These are phyloP conservation scores for Triglochin maritima DNA, from an alignment of 106 monocot genomes.

Conservation along the genomic window DNA sequence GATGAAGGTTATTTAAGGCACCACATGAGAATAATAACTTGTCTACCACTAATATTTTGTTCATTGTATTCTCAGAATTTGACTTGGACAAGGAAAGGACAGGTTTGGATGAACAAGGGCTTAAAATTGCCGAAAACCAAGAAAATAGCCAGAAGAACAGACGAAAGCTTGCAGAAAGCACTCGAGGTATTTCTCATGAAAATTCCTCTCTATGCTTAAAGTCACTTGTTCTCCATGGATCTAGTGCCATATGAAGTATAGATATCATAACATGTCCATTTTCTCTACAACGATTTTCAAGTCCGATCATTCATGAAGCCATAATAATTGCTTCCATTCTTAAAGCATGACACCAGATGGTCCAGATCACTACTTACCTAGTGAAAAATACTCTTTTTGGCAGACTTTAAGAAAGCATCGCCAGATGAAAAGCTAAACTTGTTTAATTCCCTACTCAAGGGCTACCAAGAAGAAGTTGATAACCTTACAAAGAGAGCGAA, in stretches of 20 bases:
- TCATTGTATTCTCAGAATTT: constrained; percentile 42
- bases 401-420: constrained; percentile 98
- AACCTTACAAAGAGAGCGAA: constrained; percentile 99
- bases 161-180: constrained; percentile 85
- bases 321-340: too few species aligned
- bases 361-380: too few species aligned
- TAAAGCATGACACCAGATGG: too few species aligned
- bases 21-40: not conserved
- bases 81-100: constrained; percentile 95
- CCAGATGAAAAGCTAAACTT: constrained; percentile 81
- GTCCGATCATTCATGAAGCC: not conserved
- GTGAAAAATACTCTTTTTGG: not conserved
- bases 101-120: constrained; percentile 86
- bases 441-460: constrained; percentile 84
- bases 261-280: too few species aligned
- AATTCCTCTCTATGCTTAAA: not conserved
- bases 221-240: not conserved
- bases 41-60: not conserved
- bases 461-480: constrained; percentile 99
- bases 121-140: constrained; percentile 97
- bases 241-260: too few species aligned
- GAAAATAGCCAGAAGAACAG: constrained; percentile 95
- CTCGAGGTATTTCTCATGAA: constrained; percentile 37
- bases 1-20: not conserved
- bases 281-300: not conserved